phyloP scores from a whole-genome alignment of 768 basidiomycete genomes.

The Austroboletus eburneus region DNA sequence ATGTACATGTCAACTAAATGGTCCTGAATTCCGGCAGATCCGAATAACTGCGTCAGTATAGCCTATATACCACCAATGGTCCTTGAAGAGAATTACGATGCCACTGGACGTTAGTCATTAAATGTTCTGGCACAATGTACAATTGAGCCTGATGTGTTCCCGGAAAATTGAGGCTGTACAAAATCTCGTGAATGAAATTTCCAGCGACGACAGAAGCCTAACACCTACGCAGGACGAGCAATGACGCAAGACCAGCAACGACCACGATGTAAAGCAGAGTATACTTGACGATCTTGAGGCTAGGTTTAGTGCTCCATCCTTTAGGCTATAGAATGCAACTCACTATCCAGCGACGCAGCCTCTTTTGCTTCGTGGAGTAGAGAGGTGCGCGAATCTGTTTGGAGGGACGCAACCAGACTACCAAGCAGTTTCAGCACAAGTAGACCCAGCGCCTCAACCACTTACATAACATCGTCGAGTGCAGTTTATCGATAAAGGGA shows the following conservation, averaged over 20 bases:
- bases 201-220: slow-evolving; percentile 1
- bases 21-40: slow-evolving; percentile 19
- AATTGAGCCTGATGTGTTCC: slow-evolving; percentile 69
- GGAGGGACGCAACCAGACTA: slow-evolving; percentile 93
- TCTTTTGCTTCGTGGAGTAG: slow-evolving; percentile 92
- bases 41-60: slow-evolving; percentile 7
- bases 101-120: slow-evolving; percentile 46
- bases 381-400: slow-evolving; percentile 92
- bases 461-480: slow-evolving; percentile 92
- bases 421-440: slow-evolving; percentile 9
- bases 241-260: slow-evolving; percentile 70
- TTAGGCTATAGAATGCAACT: slow-evolving; percentile 21
- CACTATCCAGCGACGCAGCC: slow-evolving; percentile 88
- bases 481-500: slow-evolving; percentile 82
- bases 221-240: slow-evolving; percentile 77
- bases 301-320: slow-evolving; percentile 2
- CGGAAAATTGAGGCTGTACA: slow-evolving; percentile 74
- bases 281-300: slow-evolving; percentile 75
- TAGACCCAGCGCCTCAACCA: slow-evolving; percentile 10
- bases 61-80: too few species aligned
- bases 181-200: not conserved
- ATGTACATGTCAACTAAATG: slow-evolving; percentile 27
- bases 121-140: slow-evolving; percentile 82
- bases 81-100: too few species aligned
- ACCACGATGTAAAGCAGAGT: slow-evolving; percentile 77